phyloP scores from a whole-genome alignment of 2,329 filamentous ascomycete genomes.

The Fusarium stilboides region DNA sequence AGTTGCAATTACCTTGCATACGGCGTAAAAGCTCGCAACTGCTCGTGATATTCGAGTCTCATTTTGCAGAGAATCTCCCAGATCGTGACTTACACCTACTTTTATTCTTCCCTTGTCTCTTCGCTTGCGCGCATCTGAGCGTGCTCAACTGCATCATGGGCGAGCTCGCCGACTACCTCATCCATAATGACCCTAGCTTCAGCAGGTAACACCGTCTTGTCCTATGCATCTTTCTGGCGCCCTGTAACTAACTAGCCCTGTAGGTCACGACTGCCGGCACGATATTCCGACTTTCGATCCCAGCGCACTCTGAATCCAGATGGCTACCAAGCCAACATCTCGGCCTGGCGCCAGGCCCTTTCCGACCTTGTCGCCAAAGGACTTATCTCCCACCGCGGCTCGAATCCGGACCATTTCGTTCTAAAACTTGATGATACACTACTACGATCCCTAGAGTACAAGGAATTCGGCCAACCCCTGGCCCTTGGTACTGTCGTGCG shows the following conservation, averaged over 20 bases:
- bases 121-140: not conserved
- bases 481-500: constrained; percentile 83
- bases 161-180: constrained; percentile 77
- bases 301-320: constrained; percentile 86
- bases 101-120: not conserved
- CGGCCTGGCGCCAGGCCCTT: constrained; percentile 84
- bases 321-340: constrained; percentile 84
- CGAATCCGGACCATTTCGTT: constrained; percentile 64
- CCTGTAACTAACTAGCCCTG: not conserved
- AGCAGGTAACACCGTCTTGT: constrained; percentile 60
- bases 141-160: constrained; percentile 64
- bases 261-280: constrained; percentile 83
- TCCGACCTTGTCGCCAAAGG: constrained; percentile 78
- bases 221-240: not conserved
- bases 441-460: constrained; percentile 78
- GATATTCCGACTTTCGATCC: constrained; percentile 88
- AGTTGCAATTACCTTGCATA: not conserved
- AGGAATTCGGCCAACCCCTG: constrained; percentile 85
- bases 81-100: not conserved
- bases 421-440: constrained; percentile 74
- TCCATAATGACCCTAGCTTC: constrained; percentile 74
- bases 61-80: not conserved
- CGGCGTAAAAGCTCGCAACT: not conserved
- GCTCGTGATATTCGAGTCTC: not conserved
- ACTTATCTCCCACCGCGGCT: constrained; percentile 59